Evolutionary conservation across 352 stramenopile species (phyloP).

Genomic region (Discostella stelligera): DNA sequence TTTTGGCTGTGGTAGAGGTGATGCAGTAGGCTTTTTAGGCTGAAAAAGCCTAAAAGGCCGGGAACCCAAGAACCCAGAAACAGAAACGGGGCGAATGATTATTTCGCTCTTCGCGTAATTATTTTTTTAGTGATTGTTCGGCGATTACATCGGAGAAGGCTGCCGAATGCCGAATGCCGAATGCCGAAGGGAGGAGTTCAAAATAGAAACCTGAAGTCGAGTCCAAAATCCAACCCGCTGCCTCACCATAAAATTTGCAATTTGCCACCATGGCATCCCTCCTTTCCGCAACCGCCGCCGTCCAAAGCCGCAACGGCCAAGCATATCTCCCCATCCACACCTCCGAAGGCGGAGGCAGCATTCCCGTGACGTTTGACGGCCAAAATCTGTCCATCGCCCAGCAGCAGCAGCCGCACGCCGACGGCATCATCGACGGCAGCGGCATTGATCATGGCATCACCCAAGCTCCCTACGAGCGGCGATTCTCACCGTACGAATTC

Average conservation of each 20-base stretch:
- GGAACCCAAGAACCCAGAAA: too few relatives aligned
- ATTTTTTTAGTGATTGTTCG: not conserved
- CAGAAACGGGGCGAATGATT: too few relatives aligned
- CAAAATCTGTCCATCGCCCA: conserved; percentile 27
- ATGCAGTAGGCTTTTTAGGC: too few relatives aligned
- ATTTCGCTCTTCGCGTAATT: not conserved
- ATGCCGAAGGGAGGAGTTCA: not conserved
- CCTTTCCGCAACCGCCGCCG: conserved; percentile 20
- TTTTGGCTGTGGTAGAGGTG: too few relatives aligned
- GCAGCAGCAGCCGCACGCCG: conserved; percentile 2
- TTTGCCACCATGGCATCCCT: conserved; percentile 24
- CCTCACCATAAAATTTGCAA: not conserved
- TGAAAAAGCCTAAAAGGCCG: too few relatives aligned
- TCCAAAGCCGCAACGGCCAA: conserved; percentile 45
- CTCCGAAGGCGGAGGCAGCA: conserved; percentile 39
- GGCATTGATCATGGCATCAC: conserved; percentile 65
- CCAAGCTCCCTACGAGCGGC: conserved; percentile 70
- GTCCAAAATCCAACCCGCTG: too few relatives aligned
- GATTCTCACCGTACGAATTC: conserved; percentile 83
- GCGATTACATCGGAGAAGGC: not conserved
- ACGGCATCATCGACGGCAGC: conserved; percentile 35
- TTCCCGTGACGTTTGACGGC: conserved; percentile 45
- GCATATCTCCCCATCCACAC: conserved; percentile 44
- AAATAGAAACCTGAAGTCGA: too few relatives aligned
- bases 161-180: not conserved